Evolutionary conservation across 352 stramenopile species (phyloP).

Genomic region (Phytophthora syringae): DNA sequence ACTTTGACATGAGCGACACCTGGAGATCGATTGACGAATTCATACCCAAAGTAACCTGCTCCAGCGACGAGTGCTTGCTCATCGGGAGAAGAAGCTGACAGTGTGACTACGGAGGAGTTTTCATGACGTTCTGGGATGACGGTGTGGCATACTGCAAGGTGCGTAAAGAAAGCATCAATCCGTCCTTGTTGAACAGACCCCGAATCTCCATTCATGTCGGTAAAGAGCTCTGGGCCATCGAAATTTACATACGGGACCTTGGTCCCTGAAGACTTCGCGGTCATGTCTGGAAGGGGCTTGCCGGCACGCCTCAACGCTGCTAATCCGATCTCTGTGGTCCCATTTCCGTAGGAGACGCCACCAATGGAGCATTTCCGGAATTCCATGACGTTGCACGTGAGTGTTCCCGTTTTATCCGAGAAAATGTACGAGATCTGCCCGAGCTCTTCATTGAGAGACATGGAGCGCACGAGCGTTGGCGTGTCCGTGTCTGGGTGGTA

Average conservation of each 20-base stretch:
- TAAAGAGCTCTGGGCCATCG: conserved; percentile 68
- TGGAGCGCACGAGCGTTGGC: conserved; percentile 91
- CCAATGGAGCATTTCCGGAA: conserved; percentile 94
- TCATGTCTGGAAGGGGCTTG: conserved; percentile 54
- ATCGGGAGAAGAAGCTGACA: conserved; percentile 85
- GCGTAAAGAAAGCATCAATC: conserved; percentile 84
- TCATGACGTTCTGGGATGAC: conserved; percentile 96
- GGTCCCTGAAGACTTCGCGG: conserved; percentile 19
- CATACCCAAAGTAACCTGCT: conserved; percentile 75
- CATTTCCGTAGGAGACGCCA: conserved; percentile 88
- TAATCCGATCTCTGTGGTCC: conserved; percentile 84
- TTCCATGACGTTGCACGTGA: conserved; percentile 99
- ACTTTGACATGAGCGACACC: conserved; percentile 59
- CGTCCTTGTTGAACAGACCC: conserved; percentile 53
- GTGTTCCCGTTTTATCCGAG: conserved; percentile 99
- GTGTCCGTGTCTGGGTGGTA: conserved; percentile 90
- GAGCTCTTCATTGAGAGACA: conserved; percentile 95
- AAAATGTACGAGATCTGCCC: conserved; percentile 99
- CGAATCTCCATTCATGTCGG: conserved; percentile 67
- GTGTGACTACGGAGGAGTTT: conserved; percentile 61
- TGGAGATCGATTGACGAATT: conserved; percentile 74
- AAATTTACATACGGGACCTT: conserved; percentile 81
- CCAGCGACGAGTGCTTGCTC: conserved; percentile 88
- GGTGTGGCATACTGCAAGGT: conserved; percentile 94
- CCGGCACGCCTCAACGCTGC: conserved; percentile 68